Percentiles rank a stretch among this genome's conserved stretches.
Evolutionary conservation across 129 eudicot species (phyloP).

Genomic region (Escallonia herrerae): DNA sequence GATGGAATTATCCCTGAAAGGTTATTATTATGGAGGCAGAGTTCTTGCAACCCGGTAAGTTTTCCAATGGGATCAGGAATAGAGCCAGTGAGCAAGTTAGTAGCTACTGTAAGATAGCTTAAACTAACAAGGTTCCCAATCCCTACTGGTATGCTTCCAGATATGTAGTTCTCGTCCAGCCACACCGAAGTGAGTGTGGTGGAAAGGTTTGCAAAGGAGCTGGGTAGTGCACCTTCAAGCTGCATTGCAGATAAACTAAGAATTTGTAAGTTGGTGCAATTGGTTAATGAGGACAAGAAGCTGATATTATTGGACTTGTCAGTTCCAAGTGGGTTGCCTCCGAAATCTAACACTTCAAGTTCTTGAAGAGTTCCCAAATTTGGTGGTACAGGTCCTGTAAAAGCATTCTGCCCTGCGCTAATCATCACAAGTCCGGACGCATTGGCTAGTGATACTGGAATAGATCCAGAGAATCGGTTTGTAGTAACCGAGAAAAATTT

Average conservation of each 20-base stretch:
- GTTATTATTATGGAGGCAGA: neutral
- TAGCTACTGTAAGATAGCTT: neutral
- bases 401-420: constrained; percentile 1
- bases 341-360: neutral
- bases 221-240: constrained; percentile 18
- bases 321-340: constrained; percentile 10
- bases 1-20: constrained; percentile 14
- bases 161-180: neutral
- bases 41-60: neutral
- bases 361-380: constrained; percentile 2
- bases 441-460: constrained; percentile 12
- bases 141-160: constrained; percentile 15
- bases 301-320: constrained; percentile 3
- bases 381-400: no score
- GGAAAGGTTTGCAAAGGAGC: constrained; percentile 11
- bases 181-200: neutral
- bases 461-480: constrained; percentile 6
- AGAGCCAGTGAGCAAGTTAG: constrained; percentile 1
- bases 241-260: constrained; percentile 4
- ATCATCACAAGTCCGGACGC: constrained; percentile 6
- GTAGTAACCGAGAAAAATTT: neutral
- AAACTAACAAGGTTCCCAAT: constrained; percentile 14
- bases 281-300: constrained; percentile 18
- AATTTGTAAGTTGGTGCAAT: neutral
- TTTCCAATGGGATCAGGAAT: constrained; percentile 19